phyloP scores from a whole-genome alignment of 2,329 filamentous ascomycete species.

The Cytospora piceae region DNA sequence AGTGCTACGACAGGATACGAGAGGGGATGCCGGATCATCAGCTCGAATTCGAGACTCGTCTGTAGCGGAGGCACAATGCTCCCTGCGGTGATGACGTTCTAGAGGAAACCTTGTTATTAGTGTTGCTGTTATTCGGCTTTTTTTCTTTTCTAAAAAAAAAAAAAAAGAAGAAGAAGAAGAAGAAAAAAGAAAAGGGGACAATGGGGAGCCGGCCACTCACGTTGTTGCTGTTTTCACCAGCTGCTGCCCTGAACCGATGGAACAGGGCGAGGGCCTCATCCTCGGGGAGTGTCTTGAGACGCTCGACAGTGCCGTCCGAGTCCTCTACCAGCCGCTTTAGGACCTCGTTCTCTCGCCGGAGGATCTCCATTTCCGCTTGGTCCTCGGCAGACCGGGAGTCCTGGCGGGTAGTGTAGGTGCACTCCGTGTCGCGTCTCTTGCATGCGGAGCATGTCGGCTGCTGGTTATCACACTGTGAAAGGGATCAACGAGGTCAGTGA shows the following conservation, averaged over 20 bases:
- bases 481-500: neutral
- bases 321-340: neutral
- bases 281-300: slow-evolving; percentile 7
- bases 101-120: neutral
- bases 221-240: neutral
- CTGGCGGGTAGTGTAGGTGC: slow-evolving; percentile 15
- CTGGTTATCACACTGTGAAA: slow-evolving; percentile 24
- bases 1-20: slow-evolving; percentile 16
- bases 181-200: no score
- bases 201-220: neutral
- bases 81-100: slow-evolving; percentile 7
- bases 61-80: slow-evolving; percentile 15
- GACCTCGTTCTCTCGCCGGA: slow-evolving; percentile 15
- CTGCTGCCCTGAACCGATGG: slow-evolving; percentile 1
- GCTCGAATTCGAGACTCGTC: slow-evolving; percentile 29
- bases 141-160: no score
- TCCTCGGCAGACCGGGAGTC: slow-evolving; percentile 3
- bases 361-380: slow-evolving; percentile 3
- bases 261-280: slow-evolving; percentile 21
- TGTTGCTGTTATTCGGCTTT: neutral
- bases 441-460: slow-evolving; percentile 24
- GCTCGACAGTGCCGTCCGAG: neutral
- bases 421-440: slow-evolving; percentile 17
- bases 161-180: no score
- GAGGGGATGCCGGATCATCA: slow-evolving; percentile 27